Base-by-base conservation (phyloP, 257 asterid genomes). In the Nemophila menziesii region DNA sequence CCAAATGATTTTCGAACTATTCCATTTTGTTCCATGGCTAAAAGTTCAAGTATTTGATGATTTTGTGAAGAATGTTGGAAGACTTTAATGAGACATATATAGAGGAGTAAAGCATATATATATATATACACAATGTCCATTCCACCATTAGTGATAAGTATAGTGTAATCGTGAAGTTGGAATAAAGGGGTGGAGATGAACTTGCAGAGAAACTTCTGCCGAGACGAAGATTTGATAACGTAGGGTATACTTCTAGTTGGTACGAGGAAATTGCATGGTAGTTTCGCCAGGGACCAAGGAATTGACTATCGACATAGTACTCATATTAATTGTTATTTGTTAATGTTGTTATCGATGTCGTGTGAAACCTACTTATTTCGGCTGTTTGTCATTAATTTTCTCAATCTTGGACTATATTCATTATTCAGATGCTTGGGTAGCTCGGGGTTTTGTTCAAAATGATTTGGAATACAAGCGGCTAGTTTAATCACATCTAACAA, bases 211-310 rank as follows among this genome's bases (percentile, higher is more conserved):
- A 68, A 55, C 43, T 63, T 38, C 46, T 11, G 6, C 33, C 61
- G 5, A 19, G 53, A 44, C 21, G n/a, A 39, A n/a, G 5, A 34
- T 24, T 11, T 22, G 29, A 48, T 57, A 50, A 60, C 57, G 54
- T 51, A 44, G 51, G 42, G 6, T n/a, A n/a, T n/a, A n/a, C 24
- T 49, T 64, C n/a, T n/a, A n/a, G n/a, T 54, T 14, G 29, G 23
- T 8, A 8, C 45, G 22, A 41, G 70, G 74, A 67, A 62, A 49
- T 53, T 67, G 55, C 74, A 58, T 16, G 58, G 74, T 34, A 67
- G 18, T 50, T 67, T 67, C 74, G 60, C 44, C 11, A 33, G 43
- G 36, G 36, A 10, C 36, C 36, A 7, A 29, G 12, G 12, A 29
- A 29, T 29, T 29, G 36, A 29, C 9, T 29, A 29, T 13, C 7